phyloP scores from a whole-genome alignment of 1,284 basidiomycete species.

The Leccinum fallax region DNA sequence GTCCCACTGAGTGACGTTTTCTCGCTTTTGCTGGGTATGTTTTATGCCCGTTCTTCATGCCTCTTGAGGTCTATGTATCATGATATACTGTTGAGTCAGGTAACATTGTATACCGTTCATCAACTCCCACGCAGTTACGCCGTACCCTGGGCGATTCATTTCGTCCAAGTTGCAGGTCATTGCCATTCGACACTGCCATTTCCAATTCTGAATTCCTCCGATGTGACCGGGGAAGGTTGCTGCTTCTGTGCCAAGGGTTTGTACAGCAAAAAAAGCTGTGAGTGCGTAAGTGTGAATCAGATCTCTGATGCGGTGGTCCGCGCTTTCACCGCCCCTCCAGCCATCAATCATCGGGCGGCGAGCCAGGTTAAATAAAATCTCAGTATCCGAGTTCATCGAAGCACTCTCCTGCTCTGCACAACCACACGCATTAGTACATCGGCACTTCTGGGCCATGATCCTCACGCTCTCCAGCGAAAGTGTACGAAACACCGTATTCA shows the following conservation, averaged over 20 bases:
- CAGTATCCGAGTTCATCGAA: too few relatives aligned
- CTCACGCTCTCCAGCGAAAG: conserved; percentile 28
- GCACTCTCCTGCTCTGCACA: neutral
- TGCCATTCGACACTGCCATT: neutral
- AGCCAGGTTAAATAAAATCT: conserved; percentile 10
- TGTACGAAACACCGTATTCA: conserved; percentile 31
- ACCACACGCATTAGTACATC: neutral
- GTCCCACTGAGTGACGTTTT: neutral
- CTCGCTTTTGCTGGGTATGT: neutral
- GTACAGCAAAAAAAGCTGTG: neutral
- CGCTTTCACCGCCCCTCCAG: neutral
- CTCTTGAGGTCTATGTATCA: neutral
- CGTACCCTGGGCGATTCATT: neutral
- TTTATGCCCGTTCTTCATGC: neutral
- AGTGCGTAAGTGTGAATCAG: neutral
- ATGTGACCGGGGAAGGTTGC: too few relatives aligned
- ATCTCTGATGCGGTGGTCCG: neutral
- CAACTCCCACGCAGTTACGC: too few relatives aligned
- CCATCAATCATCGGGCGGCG: neutral
- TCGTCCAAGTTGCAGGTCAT: neutral
- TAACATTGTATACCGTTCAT: too few relatives aligned
- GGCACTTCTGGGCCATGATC: conserved; percentile 19
- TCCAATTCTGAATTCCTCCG: neutral
- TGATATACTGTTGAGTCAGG: too few relatives aligned
- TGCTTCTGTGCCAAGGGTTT: neutral